Conservation (phyloP, 1,284 basidiomycete species). For the Agaricales sp. region DNA sequence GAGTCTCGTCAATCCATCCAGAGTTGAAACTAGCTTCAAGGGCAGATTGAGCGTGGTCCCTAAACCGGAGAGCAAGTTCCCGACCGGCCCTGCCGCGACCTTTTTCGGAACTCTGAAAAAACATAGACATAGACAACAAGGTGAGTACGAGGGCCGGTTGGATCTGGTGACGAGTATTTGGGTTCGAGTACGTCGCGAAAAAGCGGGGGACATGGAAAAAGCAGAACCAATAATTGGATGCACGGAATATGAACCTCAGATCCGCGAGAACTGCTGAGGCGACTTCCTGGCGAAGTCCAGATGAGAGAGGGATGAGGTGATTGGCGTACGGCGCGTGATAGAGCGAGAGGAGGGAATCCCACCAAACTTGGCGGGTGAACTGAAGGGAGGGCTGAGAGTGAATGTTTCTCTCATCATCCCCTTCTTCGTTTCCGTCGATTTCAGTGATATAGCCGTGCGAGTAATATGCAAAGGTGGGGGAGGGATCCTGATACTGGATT, state of each 20-base stretch:
- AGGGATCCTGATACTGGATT: conserved; percentile 13
- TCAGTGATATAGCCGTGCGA: conserved; percentile 20
- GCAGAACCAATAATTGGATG: conserved; percentile 61
- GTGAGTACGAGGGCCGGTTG: conserved; percentile 60
- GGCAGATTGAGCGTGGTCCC: conserved; percentile 59
- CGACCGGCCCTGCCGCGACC: conserved; percentile 38
- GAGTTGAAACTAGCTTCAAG: conserved; percentile 61
- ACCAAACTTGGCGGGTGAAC: conserved; percentile 66
- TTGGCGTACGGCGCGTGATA: conserved; percentile 33
- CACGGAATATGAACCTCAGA: conserved; percentile 52
- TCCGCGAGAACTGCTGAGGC: conserved; percentile 39
- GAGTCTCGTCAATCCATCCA: conserved; percentile 57
- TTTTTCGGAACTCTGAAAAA: conserved; percentile 58
- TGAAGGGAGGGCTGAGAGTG: conserved; percentile 45
- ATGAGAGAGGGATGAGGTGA: conserved; percentile 23
- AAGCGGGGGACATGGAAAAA: conserved; percentile 65
- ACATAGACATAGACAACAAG: conserved; percentile 55
- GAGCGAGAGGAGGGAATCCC: conserved; percentile 54
- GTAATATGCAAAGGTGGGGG: conserved; percentile 11
- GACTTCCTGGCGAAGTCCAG: conserved; percentile 33
- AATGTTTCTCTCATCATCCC: conserved; percentile 18
- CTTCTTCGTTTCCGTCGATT: conserved; percentile 23
- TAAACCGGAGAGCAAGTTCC: conserved; percentile 42
- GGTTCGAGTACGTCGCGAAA: conserved; percentile 46
- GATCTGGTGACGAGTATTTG: conserved; percentile 39